A percentile compares a stretch with the other conserved stretches of the same genome.
Evolutionary conservation across 148 eudicot genomes (phyloP).

Genomic region (Diospyros lotus): DNA sequence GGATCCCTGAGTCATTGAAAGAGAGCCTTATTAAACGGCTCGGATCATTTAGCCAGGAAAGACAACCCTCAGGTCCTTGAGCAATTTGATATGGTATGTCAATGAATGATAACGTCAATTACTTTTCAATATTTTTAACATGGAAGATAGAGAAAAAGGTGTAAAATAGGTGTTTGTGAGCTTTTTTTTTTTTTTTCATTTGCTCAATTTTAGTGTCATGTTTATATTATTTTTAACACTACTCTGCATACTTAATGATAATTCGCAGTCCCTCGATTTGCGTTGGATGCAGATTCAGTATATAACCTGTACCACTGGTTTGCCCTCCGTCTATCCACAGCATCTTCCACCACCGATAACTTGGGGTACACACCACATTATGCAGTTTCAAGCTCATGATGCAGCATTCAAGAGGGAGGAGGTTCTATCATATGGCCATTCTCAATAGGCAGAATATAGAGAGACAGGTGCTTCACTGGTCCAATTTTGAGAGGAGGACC

Average conservation of each 20-base stretch:
- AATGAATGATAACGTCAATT: neutral
- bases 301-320: slow-evolving; percentile 5
- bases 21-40: slow-evolving; percentile 52
- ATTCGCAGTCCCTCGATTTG: slow-evolving; percentile 7
- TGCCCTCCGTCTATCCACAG: neutral
- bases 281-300: slow-evolving; percentile 10
- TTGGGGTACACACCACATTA: neutral
- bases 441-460: neutral
- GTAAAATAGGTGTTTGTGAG: too few species aligned
- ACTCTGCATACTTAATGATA: neutral
- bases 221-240: neutral
- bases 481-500: slow-evolving; percentile 13
- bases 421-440: slow-evolving; percentile 7
- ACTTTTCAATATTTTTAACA: neutral
- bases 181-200: neutral
- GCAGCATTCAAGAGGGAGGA: neutral
- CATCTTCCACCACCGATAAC: neutral
- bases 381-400: neutral
- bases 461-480: neutral
- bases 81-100: slow-evolving; percentile 17
- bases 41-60: slow-evolving; percentile 45
- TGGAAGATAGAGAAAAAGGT: neutral
- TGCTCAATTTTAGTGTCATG: neutral
- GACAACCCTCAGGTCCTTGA: slow-evolving; percentile 23
- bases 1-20: slow-evolving; percentile 78